Evolutionary conservation across 2,329 filamentous ascomycete genomes (phyloP), one percentile per base, ranked within the genome.

Genomic region (Claviceps sp.): DNA sequence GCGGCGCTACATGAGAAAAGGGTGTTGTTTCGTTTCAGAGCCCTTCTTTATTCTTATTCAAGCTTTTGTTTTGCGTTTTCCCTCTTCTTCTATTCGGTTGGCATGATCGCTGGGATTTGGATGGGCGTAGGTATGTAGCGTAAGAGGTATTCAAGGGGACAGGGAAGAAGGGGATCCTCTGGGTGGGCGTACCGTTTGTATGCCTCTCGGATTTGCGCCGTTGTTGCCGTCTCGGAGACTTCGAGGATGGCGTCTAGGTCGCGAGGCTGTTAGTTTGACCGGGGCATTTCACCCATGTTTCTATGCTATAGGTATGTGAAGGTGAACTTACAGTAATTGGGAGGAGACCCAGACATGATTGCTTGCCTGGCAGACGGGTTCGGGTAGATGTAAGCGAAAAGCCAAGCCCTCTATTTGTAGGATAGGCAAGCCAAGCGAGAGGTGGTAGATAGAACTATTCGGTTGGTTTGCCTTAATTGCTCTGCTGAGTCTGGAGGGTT

Each of bases 131-230:
- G 40, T 43, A 43, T n/a, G n/a, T 43, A 43, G 22, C 41, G 13
- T 8, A 26, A 26, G 4, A 44, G 8, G 8, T 16, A 11, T 4
- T 34, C 3, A 11, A 34, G 4, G 30, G 26, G 9, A 34, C 9
- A 34, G 30, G 30, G 30, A 11, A 4, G 30, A 34, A 34, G 9
- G 30, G 26, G 26, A 8, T 8, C 26, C 26, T 11, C 30, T 34
- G 9, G 30, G 30, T 11, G 30, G 11, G 24, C 65, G 50, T 63
- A 87, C 85, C 85, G 85, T 67, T 98, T 98, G 75, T 97, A 98
- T 49, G 90, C 93, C 75, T 88, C 86, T 60, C 91, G 86, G 64
- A 98, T 84, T 66, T 97, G 86, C 62, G 89, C 82, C 54, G 83
- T 80, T 0, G 82, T 85, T 37, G 91, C 89, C 59, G 77, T 84